phyloP scores from a whole-genome alignment of 208 protist species.

The Acanthamoeba quina region DNA sequence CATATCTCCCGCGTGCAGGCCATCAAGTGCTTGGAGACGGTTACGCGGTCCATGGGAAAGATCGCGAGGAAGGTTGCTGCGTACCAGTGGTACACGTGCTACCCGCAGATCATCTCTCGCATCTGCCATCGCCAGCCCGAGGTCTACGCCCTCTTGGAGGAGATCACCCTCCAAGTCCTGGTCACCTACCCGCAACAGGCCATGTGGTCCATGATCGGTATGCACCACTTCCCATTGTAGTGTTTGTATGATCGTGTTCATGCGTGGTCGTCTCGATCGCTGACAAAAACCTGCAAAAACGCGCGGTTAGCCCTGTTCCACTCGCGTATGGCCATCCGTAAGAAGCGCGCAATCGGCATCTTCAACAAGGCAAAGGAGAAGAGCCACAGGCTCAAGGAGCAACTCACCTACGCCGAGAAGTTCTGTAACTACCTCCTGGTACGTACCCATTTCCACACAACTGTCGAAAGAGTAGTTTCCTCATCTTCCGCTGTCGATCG shows the following conservation, averaged over 20 bases:
- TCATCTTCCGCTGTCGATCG: neutral
- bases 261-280: neutral
- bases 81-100: constrained; percentile 84
- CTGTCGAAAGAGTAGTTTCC: neutral
- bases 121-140: constrained; percentile 85
- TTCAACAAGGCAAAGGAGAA: constrained; percentile 66
- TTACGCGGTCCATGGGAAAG: constrained; percentile 53
- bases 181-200: constrained; percentile 85
- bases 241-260: no score
- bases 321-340: constrained; percentile 16
- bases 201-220: constrained; percentile 81
- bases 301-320: constrained; percentile 50
- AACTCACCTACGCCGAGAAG: constrained; percentile 53
- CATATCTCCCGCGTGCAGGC: neutral
- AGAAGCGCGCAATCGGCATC: constrained; percentile 26
- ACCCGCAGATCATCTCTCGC: constrained; percentile 89
- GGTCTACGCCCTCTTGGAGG: constrained; percentile 78
- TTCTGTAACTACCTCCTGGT: constrained; percentile 71
- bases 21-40: constrained; percentile 22
- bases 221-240: no score
- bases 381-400: constrained; percentile 39
- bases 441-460: neutral
- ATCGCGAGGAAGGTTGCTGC: constrained; percentile 64
- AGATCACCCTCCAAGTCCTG: constrained; percentile 82
- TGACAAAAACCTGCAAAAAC: no score